Evolutionary conservation across 129 eudicot species (phyloP), one percentile per base, ranked within the genome.

Genomic region (Daucus carota): DNA sequence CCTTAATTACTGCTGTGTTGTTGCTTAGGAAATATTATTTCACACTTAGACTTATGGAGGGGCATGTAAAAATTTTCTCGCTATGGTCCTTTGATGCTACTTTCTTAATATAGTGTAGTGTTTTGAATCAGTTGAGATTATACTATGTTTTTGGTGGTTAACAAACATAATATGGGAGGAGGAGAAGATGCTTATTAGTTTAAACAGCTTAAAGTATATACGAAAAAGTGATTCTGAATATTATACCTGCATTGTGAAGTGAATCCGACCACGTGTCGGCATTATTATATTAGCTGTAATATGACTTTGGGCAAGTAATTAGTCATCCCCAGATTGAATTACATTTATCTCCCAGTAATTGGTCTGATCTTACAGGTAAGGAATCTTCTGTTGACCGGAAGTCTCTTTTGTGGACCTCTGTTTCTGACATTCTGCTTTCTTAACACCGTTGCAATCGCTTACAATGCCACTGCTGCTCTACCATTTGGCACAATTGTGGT

Each of bases 401-500:
- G 85, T 65, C 77, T 85, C 42, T 85, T 85, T 44, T 81, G 85
- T 46, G 85, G 88, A 24, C 88, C 88, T 15, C 78, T 84, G 75
- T 78, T 84, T 70, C 68, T 84, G 32, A 84, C 83, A 20, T 84
- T 84, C 76, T 84, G 88, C 85, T 81, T 84, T 77, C 83, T 84
- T 10, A 84, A 84, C 72, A 81, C 85, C 12, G 88, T 84, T 46
- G 88, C 88, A 47, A 81, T 84, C 65, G 80, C 73, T 26, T 84
- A 84, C 54, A 75, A 28, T 75, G 88, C 88, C 43, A 84, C 85
- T 62, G 88, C 88, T 5, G 88, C 88, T 18, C 81, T 84, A 60
- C 88, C 88, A 17, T 81, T 84, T 42, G 88, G 85, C 11, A 84
- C 85, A 42, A 81, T 84, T 22, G 85, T 84, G 70, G 85, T 84